These are phyloP conservation scores for Backusella tuberculispora DNA, from an alignment of 192 early-diverging fungal genomes.

Conservation along the genomic window DNA sequence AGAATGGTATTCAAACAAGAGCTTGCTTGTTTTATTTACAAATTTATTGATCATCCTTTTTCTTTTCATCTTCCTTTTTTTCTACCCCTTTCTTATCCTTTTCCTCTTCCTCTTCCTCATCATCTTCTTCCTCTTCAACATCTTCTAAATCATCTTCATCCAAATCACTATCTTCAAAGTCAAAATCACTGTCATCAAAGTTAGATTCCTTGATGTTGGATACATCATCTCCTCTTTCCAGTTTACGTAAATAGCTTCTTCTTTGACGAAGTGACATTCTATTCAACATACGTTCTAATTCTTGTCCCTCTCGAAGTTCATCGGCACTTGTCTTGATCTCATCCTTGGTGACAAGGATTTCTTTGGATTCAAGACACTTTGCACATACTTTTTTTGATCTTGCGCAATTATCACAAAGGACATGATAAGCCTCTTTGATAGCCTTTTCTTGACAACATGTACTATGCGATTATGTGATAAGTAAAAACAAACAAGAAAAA, in stretches of 20 bases:
- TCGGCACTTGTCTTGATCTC: slow-evolving; percentile 71
- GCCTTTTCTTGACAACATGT: slow-evolving; percentile 75
- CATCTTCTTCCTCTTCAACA: not conserved
- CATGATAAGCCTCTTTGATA: slow-evolving; percentile 94
- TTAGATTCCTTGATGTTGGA: slow-evolving; percentile 51
- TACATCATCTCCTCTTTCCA: slow-evolving; percentile 79
- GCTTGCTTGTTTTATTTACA: not conserved
- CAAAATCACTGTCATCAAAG: slow-evolving; percentile 47
- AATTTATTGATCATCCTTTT: slow-evolving; percentile 11
- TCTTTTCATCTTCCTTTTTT: not conserved
- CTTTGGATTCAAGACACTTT: slow-evolving; percentile 78
- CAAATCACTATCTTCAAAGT: slow-evolving; percentile 53
- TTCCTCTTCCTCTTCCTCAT: not conserved
- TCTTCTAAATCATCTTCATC: slow-evolving; percentile 28
- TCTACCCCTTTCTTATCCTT: not conserved
- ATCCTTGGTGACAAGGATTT: slow-evolving; percentile 58
- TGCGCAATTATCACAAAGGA: slow-evolving; percentile 89
- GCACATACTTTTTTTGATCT: slow-evolving; percentile 82
- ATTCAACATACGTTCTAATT: slow-evolving; percentile 68
- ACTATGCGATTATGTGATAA: slow-evolving; percentile 16
- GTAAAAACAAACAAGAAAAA: slow-evolving; percentile 16
- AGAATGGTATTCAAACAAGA: too few relatives aligned
- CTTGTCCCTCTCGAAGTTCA: slow-evolving; percentile 69
- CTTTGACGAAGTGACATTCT: slow-evolving; percentile 83
- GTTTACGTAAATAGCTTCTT: slow-evolving; percentile 76